Percentiles rank a stretch among this genome's conserved stretches.
Conservation (phyloP, 2,329 filamentous ascomycete species). For the Claviceps monticola region DNA sequence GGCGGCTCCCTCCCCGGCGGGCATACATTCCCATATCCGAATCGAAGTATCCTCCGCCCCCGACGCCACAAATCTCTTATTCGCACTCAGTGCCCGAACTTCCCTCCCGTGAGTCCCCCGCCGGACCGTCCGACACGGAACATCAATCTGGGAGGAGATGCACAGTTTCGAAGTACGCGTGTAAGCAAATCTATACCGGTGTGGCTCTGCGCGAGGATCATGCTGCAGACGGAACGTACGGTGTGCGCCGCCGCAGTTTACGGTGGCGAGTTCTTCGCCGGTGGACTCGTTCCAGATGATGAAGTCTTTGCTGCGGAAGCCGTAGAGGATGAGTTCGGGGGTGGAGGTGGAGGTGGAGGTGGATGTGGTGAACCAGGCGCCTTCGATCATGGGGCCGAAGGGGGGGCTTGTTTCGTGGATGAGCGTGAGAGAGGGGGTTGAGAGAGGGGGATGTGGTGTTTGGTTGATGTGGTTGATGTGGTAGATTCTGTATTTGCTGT, state of each 20-base stretch:
- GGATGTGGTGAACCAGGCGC: slow-evolving; percentile 41
- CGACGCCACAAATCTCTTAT: slow-evolving; percentile 39
- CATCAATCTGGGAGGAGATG: slow-evolving; percentile 29
- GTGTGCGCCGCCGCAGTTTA: slow-evolving; percentile 78
- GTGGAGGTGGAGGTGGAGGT: slow-evolving; percentile 1
- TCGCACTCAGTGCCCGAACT: slow-evolving; percentile 43
- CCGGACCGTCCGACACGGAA: slow-evolving; percentile 38
- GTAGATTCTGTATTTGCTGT: slow-evolving; percentile 62
- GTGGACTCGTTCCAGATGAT: slow-evolving; percentile 66
- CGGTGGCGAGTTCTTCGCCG: slow-evolving; percentile 52
- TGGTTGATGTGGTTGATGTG: slow-evolving; percentile 21
- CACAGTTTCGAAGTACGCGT: slow-evolving; percentile 49
- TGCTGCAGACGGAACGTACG: slow-evolving; percentile 49
- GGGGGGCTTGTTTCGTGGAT: slow-evolving; percentile 57
- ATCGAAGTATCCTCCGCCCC: slow-evolving; percentile 63
- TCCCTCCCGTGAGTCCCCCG: slow-evolving; percentile 74
- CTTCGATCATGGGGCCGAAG: slow-evolving; percentile 65
- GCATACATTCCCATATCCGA: slow-evolving; percentile 48
- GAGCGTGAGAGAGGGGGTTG: slow-evolving; percentile 24
- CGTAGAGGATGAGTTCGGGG: slow-evolving; percentile 55
- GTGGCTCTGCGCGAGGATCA: slow-evolving; percentile 14
- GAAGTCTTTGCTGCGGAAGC: slow-evolving; percentile 70
- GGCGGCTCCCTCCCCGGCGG: neutral
- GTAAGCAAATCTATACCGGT: slow-evolving; percentile 49
- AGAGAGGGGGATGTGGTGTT: slow-evolving; percentile 5